Evolutionary conservation across 2,329 filamentous ascomycete genomes (phyloP).

Genomic region (Botrytis galanthina): DNA sequence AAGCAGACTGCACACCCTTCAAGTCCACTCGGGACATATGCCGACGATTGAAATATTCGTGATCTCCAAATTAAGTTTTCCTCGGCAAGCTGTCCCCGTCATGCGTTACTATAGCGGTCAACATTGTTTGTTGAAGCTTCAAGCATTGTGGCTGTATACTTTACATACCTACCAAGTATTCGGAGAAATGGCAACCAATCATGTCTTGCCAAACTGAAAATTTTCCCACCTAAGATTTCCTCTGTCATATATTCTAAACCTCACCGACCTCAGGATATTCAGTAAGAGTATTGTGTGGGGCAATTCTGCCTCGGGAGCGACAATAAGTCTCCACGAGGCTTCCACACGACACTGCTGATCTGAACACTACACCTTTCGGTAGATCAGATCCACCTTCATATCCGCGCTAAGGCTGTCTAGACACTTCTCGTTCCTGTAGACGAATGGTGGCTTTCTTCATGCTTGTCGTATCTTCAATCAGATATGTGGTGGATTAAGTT

Average conservation of each 20-base stretch:
- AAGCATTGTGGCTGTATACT: not conserved
- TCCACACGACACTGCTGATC: not conserved
- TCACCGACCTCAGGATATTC: not conserved
- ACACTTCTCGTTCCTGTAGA: not conserved
- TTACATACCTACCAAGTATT: not conserved
- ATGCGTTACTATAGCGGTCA: not conserved
- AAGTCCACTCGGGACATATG: not conserved
- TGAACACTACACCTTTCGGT: not conserved
- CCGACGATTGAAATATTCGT: not conserved
- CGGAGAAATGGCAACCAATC: not conserved
- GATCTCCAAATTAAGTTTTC: not conserved
- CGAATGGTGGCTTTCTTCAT: not conserved
- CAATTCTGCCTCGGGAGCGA: not conserved
- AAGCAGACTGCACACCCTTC: not conserved
- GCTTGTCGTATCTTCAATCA: not conserved
- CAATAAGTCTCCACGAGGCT: not conserved
- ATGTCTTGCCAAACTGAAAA: not conserved
- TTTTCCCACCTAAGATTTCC: not conserved
- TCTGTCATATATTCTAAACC: not conserved
- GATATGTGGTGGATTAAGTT: not conserved
- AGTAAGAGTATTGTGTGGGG: not conserved
- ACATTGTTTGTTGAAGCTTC: not conserved
- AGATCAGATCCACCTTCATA: not conserved
- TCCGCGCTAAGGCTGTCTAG: conserved; percentile 1
- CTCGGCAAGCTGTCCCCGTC: not conserved